Evolutionary conservation across 305 asterid genomes (phyloP), one percentile per base, ranked within the genome.

Genomic region (Fraxinus nigra): DNA sequence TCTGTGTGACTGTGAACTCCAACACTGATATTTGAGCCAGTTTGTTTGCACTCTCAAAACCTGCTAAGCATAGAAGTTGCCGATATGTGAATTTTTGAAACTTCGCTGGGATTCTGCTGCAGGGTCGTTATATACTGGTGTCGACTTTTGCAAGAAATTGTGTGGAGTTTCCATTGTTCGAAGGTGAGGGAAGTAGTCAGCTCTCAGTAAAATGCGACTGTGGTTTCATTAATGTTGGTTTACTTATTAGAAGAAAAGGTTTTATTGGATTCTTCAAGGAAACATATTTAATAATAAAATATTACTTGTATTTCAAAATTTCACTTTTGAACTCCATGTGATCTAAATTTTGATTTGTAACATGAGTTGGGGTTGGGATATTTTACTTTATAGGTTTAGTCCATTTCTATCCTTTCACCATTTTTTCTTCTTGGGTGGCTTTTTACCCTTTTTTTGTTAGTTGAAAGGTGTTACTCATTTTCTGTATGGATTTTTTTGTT

Each of bases 61-160:
- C 83, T 54, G 63, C 63, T 54, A 51, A 72, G 63, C 37, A n/a
- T 70, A 54, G 78, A 61, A 75, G 80, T 82, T 7, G n/a, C 82
- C n/a, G 10, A 81, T 46, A 46, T 78, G 13, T 70, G 7, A 72
- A 24, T 67, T 35, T 20, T 59, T 82, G 14, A 46, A 65, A 84
- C 69, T 67, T 84, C 11, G 22, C 77, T 79, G 79, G 80, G 56
- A 20, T 80, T 85, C 72, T 72, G 65, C 72, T 91, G 87, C 91
- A 95, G 99, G 93, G 33, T 94, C 97, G 0, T 89, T 92, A n/a
- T 95, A 95, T 79, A 92, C 89, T 78, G 99, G 99, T 80, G 99
- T 95, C 69, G 99, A 96, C 86, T 96, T 96, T 82, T 96, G 99
- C 99, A 93, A 94, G 97, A 96, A 94, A 89, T 87, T 96, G 69